phyloP scores from a whole-genome alignment of 176 grass and related monocot species.

The Ananas comosus region DNA sequence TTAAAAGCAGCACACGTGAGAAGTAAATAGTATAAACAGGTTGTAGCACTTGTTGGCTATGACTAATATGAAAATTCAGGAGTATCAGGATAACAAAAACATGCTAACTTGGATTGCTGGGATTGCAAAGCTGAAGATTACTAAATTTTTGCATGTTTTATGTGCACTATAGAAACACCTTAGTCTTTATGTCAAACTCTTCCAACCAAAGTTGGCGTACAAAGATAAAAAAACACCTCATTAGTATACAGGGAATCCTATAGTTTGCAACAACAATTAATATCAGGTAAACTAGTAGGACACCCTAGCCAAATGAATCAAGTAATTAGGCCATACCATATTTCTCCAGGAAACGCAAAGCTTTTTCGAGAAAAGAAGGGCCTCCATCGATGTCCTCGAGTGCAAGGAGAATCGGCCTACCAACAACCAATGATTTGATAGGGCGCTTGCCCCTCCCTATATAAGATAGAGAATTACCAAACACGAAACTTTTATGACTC shows the following conservation, averaged over 20 bases:
- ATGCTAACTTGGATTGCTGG: too few species aligned
- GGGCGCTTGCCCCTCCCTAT: slow-evolving; percentile 89
- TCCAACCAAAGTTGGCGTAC: too few species aligned
- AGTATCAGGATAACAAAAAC: too few species aligned
- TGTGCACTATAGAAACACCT: not conserved
- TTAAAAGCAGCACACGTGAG: too few species aligned
- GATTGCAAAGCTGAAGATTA: too few species aligned
- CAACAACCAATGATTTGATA: slow-evolving; percentile 82
- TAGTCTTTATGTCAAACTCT: too few species aligned
- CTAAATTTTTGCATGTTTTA: too few species aligned
- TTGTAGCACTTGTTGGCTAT: too few species aligned
- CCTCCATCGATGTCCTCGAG: slow-evolving; percentile 99
- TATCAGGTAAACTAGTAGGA: not conserved
- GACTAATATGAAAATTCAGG: too few species aligned
- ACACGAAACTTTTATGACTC: not conserved
- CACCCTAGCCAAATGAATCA: not conserved
- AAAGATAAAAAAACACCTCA: not conserved
- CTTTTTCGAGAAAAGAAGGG: slow-evolving; percentile 97
- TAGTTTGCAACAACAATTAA: not conserved
- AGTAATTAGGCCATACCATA: slow-evolving; percentile 45
- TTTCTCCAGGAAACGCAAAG: slow-evolving; percentile 94
- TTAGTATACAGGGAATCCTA: not conserved
- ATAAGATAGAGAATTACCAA: slow-evolving; percentile 16
- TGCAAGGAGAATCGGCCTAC: slow-evolving; percentile 93
- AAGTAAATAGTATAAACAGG: too few species aligned